These are phyloP conservation scores for Boletellus sp. DNA, from an alignment of 768 basidiomycete species.

Conservation along the genomic window DNA sequence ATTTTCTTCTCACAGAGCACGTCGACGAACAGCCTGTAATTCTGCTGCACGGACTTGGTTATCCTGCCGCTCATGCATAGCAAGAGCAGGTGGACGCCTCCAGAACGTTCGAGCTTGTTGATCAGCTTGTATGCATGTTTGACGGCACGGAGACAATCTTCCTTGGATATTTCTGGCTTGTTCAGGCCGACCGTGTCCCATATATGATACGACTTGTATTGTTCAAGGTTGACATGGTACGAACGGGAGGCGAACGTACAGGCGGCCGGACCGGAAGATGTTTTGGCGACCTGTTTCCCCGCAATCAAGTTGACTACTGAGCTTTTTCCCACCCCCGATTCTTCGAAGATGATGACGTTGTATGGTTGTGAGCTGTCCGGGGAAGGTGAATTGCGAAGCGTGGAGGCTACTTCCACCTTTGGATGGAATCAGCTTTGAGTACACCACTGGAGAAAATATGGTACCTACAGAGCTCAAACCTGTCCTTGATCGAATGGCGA, in stretches of 20 bases:
- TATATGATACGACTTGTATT: constrained; percentile 17
- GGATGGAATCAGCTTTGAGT: not conserved
- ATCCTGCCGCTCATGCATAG: constrained; percentile 39
- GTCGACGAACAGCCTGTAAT: constrained; percentile 37
- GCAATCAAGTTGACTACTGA: constrained; percentile 41
- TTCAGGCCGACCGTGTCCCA: constrained; percentile 35
- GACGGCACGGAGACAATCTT: constrained; percentile 23
- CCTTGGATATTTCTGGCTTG: constrained; percentile 19
- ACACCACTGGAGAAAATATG: not conserved
- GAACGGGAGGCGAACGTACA: constrained; percentile 33
- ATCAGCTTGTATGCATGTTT: constrained; percentile 32
- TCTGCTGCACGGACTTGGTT: constrained; percentile 33
- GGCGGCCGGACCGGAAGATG: constrained; percentile 30
- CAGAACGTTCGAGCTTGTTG: constrained; percentile 26
- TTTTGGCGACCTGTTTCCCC: constrained; percentile 22
- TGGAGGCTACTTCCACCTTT: constrained; percentile 4
- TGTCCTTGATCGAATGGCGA: not conserved
- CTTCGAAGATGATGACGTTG: constrained; percentile 29
- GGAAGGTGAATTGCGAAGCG: constrained; percentile 7
- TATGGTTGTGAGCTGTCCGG: constrained; percentile 12
- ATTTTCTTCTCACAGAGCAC: constrained; percentile 38
- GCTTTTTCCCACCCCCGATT: constrained; percentile 36
- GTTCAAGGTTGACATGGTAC: constrained; percentile 22
- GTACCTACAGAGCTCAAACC: constrained; percentile 10
- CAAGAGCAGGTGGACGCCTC: constrained; percentile 39